Conservation (phyloP, 2,329 filamentous ascomycete species). For the Penicillium freii region DNA sequence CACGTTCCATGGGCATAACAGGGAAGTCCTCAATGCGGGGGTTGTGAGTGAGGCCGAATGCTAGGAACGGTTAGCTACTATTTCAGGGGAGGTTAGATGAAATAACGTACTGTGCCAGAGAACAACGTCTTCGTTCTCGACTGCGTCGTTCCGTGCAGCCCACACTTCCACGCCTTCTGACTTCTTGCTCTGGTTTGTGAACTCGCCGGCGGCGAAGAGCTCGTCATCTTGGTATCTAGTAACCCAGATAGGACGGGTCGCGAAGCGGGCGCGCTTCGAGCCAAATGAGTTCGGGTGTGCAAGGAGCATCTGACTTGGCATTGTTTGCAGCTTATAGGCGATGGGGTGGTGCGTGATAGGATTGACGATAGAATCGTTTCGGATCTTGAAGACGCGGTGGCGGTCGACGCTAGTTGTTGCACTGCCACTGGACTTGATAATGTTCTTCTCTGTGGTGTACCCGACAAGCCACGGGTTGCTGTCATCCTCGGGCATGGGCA, state of each 20-base stretch:
- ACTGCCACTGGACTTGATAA: slow-evolving; percentile 50
- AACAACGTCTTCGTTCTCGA: slow-evolving; percentile 48
- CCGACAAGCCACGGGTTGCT: slow-evolving; percentile 62
- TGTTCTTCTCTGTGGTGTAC: slow-evolving; percentile 56
- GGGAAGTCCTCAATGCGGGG: slow-evolving; percentile 65
- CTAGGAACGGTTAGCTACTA: slow-evolving; percentile 19
- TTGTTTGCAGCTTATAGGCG: slow-evolving; percentile 51
- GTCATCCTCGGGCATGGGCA: slow-evolving; percentile 52
- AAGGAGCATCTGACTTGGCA: slow-evolving; percentile 51
- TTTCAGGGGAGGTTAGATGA: not conserved
- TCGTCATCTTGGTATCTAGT: slow-evolving; percentile 55
- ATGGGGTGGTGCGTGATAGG: slow-evolving; percentile 47
- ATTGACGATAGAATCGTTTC: slow-evolving; percentile 49
- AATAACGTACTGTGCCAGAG: slow-evolving; percentile 39
- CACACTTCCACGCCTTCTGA: slow-evolving; percentile 55
- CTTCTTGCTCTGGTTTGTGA: slow-evolving; percentile 53
- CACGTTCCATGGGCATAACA: slow-evolving; percentile 62
- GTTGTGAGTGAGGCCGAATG: slow-evolving; percentile 61
- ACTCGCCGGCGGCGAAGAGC: slow-evolving; percentile 53
- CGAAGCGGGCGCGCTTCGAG: slow-evolving; percentile 50
- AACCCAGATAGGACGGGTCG: slow-evolving; percentile 55
- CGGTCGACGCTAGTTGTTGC: slow-evolving; percentile 54
- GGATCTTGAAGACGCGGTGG: slow-evolving; percentile 54
- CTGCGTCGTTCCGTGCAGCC: slow-evolving; percentile 48
- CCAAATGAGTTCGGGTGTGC: slow-evolving; percentile 48